Conservation (phyloP, 495 filamentous ascomycete species). For the Tuber indicum region DNA sequence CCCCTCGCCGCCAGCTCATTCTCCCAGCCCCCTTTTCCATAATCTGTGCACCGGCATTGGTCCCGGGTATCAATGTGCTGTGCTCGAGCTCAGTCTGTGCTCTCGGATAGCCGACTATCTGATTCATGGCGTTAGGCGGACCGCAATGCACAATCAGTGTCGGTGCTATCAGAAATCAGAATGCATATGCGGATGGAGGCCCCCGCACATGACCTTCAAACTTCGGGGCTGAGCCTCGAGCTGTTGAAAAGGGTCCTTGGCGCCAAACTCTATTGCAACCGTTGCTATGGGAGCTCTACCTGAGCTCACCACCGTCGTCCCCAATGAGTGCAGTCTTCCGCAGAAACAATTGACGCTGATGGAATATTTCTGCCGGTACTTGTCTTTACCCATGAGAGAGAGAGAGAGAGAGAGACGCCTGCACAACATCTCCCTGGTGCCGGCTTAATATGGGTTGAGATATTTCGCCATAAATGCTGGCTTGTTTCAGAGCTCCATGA, state of each 20-base stretch:
- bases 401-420: not conserved
- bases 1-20: not conserved
- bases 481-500: not conserved
- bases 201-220: conserved; percentile 1
- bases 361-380: not conserved
- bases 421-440: not conserved
- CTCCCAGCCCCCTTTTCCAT: not conserved
- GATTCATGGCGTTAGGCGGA: not conserved
- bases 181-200: not conserved
- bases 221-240: not conserved
- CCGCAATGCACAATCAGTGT: not conserved
- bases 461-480: not conserved
- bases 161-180: not conserved
- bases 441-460: not conserved
- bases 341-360: not conserved
- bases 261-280: not conserved
- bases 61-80: not conserved
- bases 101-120: not conserved
- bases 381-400: not conserved
- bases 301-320: not conserved
- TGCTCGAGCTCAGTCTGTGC: not conserved
- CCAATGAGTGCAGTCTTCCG: not conserved
- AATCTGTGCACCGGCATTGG: not conserved
- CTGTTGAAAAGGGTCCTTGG: conserved; percentile 2
- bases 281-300: not conserved